Conservation (phyloP, 257 asterid genomes). For the Pogostemon cablin region DNA sequence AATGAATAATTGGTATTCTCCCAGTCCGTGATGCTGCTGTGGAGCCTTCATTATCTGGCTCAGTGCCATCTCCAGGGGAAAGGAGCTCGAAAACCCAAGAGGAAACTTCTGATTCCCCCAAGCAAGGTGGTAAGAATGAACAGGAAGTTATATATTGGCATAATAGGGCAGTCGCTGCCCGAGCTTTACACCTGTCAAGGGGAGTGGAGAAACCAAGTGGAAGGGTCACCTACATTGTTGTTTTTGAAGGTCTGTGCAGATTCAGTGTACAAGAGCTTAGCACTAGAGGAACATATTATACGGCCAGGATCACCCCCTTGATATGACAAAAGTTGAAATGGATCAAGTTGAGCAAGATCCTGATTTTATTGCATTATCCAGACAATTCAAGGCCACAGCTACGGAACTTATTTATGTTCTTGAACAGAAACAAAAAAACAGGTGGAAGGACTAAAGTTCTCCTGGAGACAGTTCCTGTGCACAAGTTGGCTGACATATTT, state of each 20-base stretch:
- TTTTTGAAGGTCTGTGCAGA: slow-evolving; percentile 96
- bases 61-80: slow-evolving; percentile 60
- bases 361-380: slow-evolving; percentile 81
- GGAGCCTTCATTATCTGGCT: slow-evolving; percentile 51
- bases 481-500: too few relatives aligned
- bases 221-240: slow-evolving; percentile 94
- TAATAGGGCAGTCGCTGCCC: slow-evolving; percentile 91
- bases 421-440: slow-evolving; percentile 98
- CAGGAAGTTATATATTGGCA: slow-evolving; percentile 97
- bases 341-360: slow-evolving; percentile 96
- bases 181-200: slow-evolving; percentile 95
- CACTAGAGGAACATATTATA: slow-evolving; percentile 93
- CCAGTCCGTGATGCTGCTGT: slow-evolving; percentile 92
- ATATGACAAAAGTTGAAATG: slow-evolving; percentile 86
- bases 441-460: slow-evolving; percentile 93
- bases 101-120: slow-evolving; percentile 63
- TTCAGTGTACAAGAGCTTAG: slow-evolving; percentile 96
- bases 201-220: slow-evolving; percentile 99
- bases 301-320: slow-evolving; percentile 93
- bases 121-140: slow-evolving; percentile 70
- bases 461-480: too few relatives aligned
- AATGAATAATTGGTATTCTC: slow-evolving; percentile 90
- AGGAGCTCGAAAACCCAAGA: slow-evolving; percentile 57
- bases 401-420: slow-evolving; percentile 92
- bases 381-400: slow-evolving; percentile 95